These are phyloP conservation scores for Pyrenula massariospora DNA, from an alignment of 495 filamentous ascomycete species.

Conservation along the genomic window DNA sequence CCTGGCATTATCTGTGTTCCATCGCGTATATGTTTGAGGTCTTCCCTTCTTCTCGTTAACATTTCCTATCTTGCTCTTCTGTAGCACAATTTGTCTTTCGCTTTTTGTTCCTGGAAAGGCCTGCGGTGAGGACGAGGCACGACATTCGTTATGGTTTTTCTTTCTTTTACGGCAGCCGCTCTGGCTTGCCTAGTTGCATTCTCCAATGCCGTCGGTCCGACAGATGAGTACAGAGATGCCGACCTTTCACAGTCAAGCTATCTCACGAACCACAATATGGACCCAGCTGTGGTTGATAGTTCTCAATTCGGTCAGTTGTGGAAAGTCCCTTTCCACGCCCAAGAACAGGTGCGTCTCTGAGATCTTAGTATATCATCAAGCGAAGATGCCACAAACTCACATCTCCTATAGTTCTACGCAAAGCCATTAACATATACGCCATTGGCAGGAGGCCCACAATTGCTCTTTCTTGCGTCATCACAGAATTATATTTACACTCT, in stretches of 20 bases:
- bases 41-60: background rate
- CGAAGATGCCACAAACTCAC: constrained; percentile 5
- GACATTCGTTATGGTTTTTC: background rate
- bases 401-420: constrained; percentile 22
- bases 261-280: constrained; percentile 31
- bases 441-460: constrained; percentile 15
- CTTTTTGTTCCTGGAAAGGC: background rate
- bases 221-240: constrained; percentile 12
- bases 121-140: background rate
- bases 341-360: constrained; percentile 12
- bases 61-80: background rate
- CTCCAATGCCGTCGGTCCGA: background rate
- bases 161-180: background rate
- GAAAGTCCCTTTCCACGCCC: constrained; percentile 10
- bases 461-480: constrained; percentile 28
- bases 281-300: constrained; percentile 24
- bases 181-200: background rate
- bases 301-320: constrained; percentile 22
- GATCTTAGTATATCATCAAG: constrained; percentile 1
- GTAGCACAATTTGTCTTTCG: background rate
- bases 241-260: constrained; percentile 30
- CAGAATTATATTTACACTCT: constrained; percentile 23
- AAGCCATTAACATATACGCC: constrained; percentile 30
- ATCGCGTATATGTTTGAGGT: background rate
- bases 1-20: background rate